These are phyloP conservation scores for Colletotrichum siamense DNA, from an alignment of 2,329 filamentous ascomycete genomes.

Conservation along the genomic window DNA sequence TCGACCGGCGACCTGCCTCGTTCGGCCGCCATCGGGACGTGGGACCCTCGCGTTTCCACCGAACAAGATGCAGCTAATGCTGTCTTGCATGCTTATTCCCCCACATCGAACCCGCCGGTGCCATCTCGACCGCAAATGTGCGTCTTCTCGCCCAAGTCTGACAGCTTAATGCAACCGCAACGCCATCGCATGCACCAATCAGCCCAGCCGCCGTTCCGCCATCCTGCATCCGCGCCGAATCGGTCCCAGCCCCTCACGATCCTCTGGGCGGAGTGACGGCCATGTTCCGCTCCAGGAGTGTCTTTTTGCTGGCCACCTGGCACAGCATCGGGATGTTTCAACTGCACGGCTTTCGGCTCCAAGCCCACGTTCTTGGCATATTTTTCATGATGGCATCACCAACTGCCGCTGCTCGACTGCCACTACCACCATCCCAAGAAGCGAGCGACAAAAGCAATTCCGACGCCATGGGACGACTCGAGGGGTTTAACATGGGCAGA, in stretches of 20 bases:
- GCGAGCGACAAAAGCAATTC: not conserved
- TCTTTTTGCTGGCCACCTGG: not conserved
- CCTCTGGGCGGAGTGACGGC: not conserved
- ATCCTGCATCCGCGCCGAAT: not conserved
- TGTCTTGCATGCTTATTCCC: slow-evolving; percentile 17
- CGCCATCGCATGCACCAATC: not conserved
- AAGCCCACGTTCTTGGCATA: not conserved
- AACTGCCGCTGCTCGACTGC: not conserved
- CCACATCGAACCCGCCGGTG: slow-evolving; percentile 3
- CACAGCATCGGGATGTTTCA: not conserved
- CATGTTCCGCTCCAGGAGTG: not conserved
- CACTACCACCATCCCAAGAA: not conserved
- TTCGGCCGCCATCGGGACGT: not conserved
- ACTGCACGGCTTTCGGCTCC: no score
- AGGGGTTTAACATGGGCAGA: not conserved
- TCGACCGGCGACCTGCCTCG: slow-evolving; percentile 2
- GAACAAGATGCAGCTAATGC: slow-evolving; percentile 8
- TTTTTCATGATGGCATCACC: not conserved
- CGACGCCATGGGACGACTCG: not conserved
- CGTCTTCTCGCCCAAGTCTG: not conserved
- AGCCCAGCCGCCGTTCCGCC: not conserved
- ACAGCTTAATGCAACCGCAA: not conserved
- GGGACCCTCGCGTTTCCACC: slow-evolving; percentile 7
- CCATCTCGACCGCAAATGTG: not conserved
- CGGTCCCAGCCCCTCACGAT: not conserved